A percentile compares a stretch with the other conserved stretches of the same genome.
Evolutionary conservation across 2,329 filamentous ascomycete species (phyloP).

Genomic region (Colletotrichum chlorophyti): DNA sequence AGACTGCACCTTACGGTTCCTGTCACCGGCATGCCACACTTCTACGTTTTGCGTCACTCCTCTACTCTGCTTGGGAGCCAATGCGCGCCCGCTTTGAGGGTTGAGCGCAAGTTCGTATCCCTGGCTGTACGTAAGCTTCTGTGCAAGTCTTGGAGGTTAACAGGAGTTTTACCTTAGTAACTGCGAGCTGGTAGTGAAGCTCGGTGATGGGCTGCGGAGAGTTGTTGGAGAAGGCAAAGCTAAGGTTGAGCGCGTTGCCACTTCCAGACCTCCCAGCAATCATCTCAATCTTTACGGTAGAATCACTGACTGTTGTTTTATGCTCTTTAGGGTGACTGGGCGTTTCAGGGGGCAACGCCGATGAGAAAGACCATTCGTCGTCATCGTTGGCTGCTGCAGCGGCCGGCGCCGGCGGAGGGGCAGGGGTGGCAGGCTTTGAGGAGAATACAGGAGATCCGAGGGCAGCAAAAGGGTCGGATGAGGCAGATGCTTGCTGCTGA

Average conservation of each 20-base stretch:
- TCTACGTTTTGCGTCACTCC: slow-evolving; percentile 85
- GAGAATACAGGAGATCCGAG: slow-evolving; percentile 47
- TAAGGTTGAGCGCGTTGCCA: slow-evolving; percentile 68
- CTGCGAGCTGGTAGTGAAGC: slow-evolving; percentile 89
- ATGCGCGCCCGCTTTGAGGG: slow-evolving; percentile 81
- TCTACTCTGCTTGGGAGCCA: slow-evolving; percentile 73
- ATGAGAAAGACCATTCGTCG: slow-evolving; percentile 95
- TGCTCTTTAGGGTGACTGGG: slow-evolving; percentile 64
- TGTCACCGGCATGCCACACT: slow-evolving; percentile 75
- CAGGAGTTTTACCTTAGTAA: slow-evolving; percentile 76
- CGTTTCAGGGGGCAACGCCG: slow-evolving; percentile 73
- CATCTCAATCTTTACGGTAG: slow-evolving; percentile 75
- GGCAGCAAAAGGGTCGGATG: slow-evolving; percentile 53
- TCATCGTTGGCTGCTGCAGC: slow-evolving; percentile 63
- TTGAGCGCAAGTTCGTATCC: slow-evolving; percentile 82
- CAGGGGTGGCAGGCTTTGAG: slow-evolving; percentile 44
- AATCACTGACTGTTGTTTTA: slow-evolving; percentile 72
- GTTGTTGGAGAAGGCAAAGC: slow-evolving; percentile 85
- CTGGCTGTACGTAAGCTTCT: slow-evolving; percentile 51
- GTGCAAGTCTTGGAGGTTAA: neutral
- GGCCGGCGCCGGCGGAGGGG: slow-evolving; percentile 36
- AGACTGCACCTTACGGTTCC: slow-evolving; percentile 71
- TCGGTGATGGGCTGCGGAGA: slow-evolving; percentile 75
- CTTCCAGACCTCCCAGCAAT: slow-evolving; percentile 66
- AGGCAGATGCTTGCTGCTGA: slow-evolving; percentile 45